phyloP scores from a whole-genome alignment of 176 grass and related monocot species.

The Carex cristatella region DNA sequence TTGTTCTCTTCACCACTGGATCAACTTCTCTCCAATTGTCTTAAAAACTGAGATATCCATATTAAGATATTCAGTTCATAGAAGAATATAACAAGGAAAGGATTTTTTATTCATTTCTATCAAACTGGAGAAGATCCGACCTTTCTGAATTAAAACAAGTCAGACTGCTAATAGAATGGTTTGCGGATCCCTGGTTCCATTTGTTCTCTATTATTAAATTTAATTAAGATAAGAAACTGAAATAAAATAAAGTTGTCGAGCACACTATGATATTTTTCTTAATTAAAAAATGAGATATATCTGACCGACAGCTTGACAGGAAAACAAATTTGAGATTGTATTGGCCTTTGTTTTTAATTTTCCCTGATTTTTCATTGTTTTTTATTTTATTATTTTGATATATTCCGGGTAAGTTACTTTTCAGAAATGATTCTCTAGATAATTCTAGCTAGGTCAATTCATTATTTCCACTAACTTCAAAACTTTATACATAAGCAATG shows the following conservation, averaged over 20 bases:
- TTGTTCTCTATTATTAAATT: neutral
- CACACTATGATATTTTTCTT: neutral
- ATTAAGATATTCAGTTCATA: neutral
- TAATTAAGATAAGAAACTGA: neutral
- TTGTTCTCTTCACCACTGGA: neutral
- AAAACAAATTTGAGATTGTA: neutral
- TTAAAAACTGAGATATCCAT: neutral
- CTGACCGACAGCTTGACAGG: neutral
- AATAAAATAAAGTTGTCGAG: neutral
- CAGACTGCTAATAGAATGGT: constrained; percentile 1
- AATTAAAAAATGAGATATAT: neutral
- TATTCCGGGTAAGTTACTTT: neutral
- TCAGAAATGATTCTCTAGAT: neutral
- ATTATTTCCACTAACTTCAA: neutral
- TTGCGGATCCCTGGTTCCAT: neutral
- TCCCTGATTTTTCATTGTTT: neutral
- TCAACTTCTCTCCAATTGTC: neutral
- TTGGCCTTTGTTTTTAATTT: constrained; percentile 8
- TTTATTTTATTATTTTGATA: neutral
- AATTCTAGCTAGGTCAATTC: neutral
- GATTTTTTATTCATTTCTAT: neutral
- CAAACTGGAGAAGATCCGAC: neutral
- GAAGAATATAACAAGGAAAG: no score
- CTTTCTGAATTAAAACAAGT: neutral
- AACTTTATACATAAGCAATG: neutral